Base-by-base conservation (phyloP, 2,329 filamentous ascomycete genomes). In the Mariannaea sp. region DNA sequence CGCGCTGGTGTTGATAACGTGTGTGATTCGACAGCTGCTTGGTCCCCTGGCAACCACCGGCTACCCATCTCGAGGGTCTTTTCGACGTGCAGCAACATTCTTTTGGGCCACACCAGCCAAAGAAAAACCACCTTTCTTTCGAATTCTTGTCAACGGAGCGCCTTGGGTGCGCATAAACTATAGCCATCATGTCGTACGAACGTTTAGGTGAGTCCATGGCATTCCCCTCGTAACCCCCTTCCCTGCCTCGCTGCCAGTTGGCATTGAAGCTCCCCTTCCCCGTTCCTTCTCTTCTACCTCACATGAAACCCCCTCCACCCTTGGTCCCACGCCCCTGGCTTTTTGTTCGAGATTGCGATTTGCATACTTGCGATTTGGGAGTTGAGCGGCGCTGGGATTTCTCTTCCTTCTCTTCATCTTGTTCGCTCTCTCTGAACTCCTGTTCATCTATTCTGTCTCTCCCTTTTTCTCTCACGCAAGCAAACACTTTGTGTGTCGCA, bases 151-250 rank as follows among this genome's bases (percentile, higher is more conserved):
- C 45, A 56, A 32, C 51, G 30, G 13, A 40, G 61, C 64, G 55
- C 64, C 53, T 52, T 53, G 32, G 53, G 58, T 62, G 64, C 64
- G 64, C 64, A 58, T 57, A 54, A 55, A 59, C 59, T 46, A 47
- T 29, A 57, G 56, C 64, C 48, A 74, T 70, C 74, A 89, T 89
- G 85, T 83, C 85, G 70, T 90, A 90, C 77, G 88, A 89, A 77
- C 84, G 86, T 65, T 73, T 90, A 79, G 84, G 87, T 84, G 80
- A 77, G 84, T 83, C 40, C 41, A 38, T 35, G 40, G 22, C 24
- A 32, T 26, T n/a, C 45, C 53, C 58, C 54, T 49, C 45, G 39
- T 49, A 47, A 60, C 51, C 52, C 55, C 57, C 54, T 49, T 46
- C 53, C 51, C 47, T 53, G 42, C 19, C 53, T 49, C 13, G 7